Evolutionary conservation across 371 early-diverging fungal species (phyloP).

Genomic region (Mortierella sp.): DNA sequence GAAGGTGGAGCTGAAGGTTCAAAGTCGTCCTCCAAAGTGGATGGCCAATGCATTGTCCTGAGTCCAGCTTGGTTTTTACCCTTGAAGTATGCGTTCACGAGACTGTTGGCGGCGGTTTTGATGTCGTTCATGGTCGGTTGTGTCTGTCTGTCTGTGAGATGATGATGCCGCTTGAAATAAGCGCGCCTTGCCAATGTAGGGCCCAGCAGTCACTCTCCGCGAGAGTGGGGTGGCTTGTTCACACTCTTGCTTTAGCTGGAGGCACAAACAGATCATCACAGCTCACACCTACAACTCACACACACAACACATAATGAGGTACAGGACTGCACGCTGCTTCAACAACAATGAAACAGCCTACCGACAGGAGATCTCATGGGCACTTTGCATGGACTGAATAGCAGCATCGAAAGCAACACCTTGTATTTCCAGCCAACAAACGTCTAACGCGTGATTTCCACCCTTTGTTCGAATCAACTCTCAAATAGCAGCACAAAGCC

Average conservation of each 20-base stretch:
- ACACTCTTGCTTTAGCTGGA: not conserved
- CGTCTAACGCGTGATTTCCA: conserved; percentile 23
- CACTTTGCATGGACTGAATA: not conserved
- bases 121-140: conserved; percentile 40
- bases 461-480: not conserved
- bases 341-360: conserved; percentile 13
- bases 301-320: conserved; percentile 13
- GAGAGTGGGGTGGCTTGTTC: not conserved
- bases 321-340: conserved; percentile 4
- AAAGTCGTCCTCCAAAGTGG: not conserved
- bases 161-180: conserved; percentile 9
- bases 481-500: conserved; percentile 62
- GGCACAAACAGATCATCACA: conserved; percentile 9
- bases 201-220: not conserved
- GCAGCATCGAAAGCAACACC: not conserved
- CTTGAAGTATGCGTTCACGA: conserved; percentile 42
- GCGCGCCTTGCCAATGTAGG: not conserved
- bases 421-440: not conserved
- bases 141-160: conserved; percentile 8
- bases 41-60: not conserved
- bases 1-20: not conserved
- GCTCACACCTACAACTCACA: not conserved
- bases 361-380: conserved; percentile 7
- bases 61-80: conserved; percentile 17
- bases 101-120: conserved; percentile 35